Base-by-base conservation (phyloP, 169 alveolate genomes). In the Cryptosporidium sp. region DNA sequence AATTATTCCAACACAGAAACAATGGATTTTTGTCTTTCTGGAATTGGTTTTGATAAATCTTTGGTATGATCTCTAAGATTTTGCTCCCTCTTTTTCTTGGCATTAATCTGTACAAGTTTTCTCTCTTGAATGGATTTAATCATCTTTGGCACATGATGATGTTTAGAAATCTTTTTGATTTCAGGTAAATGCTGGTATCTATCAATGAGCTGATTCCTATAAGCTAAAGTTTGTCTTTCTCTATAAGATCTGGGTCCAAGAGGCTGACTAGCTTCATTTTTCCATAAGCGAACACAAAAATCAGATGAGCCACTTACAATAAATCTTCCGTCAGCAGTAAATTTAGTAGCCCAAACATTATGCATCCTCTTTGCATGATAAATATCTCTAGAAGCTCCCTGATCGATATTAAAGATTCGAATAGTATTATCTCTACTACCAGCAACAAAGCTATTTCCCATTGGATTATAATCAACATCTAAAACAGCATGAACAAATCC, bases 291-390 rank as follows among this genome's bases (percentile, higher is more conserved):
- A 23, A 98, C 86, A 86, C 98, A 96, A 93, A 98, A 97, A 91
- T 98, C 99, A 73, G 98, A 98, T 70, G 98, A 95, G 3, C 99
- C 99, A 70, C 98, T 92, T 48, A 97, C 91, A 18, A 98, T 97
- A 87, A 95, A 98, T 93, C 96, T 96, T 21, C 96, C 96, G 92
- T 98, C 99, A 92, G 96, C 95, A 6, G 99, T 93, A 93, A 94
- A 98, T 84, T 96, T 87, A 70, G 97, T 94, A 75, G 96, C 93
- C 52, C 95, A 91, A 35, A 96, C 98, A 65, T 94, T 94, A 84
- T 98, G 98, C 99, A 98, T 98, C 86, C 99, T 94, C 92, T 96
- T 94, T 35, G 98, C 96, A 85, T 97, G 99, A 93, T 98, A 98
- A 50, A 98, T 98, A 92, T 98, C 99, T 91, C 98, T 94, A 70